Percentiles rank a stretch among this genome's conserved stretches.
Evolutionary conservation across 345 rosid genomes (phyloP).

Genomic region (Raphanus sativus): DNA sequence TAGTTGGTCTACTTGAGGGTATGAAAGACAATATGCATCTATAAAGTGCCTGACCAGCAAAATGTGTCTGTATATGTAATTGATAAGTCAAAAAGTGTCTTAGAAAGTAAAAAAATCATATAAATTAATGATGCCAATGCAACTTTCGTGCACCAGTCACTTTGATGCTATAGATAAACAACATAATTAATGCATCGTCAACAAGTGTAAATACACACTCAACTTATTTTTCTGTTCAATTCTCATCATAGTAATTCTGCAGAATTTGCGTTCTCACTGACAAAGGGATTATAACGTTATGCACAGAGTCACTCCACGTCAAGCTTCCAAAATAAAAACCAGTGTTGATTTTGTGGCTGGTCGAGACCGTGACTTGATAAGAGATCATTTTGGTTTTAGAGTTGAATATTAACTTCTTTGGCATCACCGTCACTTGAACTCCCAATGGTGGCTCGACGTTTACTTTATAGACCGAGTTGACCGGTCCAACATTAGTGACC

Average conservation of each 20-base stretch:
- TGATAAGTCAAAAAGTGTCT: too few species aligned
- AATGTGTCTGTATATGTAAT: too few species aligned
- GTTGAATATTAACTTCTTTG: constrained; percentile 32
- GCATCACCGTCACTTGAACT: constrained; percentile 26
- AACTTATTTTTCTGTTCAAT: not conserved
- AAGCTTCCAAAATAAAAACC: constrained; percentile 52
- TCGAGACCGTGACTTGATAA: constrained; percentile 32
- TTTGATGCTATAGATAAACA: too few species aligned
- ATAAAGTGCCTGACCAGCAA: too few species aligned
- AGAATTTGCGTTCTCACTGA: constrained; percentile 43
- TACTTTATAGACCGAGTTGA: constrained; percentile 35
- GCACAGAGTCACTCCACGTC: constrained; percentile 40
- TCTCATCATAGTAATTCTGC: constrained; percentile 24
- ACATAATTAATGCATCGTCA: too few species aligned
- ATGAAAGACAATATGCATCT: too few species aligned
- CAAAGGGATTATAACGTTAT: constrained; percentile 43
- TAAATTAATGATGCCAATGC: too few species aligned
- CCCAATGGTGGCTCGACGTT: constrained; percentile 38
- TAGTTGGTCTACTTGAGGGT: too few species aligned
- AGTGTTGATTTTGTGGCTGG: constrained; percentile 40
- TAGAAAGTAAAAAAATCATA: too few species aligned
- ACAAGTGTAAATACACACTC: not conserved
- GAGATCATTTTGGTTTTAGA: constrained; percentile 21
- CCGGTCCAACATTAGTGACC: constrained; percentile 50
- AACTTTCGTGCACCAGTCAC: too few species aligned